Conservation (phyloP, 768 basidiomycete genomes). For the Boletus patriciae region DNA sequence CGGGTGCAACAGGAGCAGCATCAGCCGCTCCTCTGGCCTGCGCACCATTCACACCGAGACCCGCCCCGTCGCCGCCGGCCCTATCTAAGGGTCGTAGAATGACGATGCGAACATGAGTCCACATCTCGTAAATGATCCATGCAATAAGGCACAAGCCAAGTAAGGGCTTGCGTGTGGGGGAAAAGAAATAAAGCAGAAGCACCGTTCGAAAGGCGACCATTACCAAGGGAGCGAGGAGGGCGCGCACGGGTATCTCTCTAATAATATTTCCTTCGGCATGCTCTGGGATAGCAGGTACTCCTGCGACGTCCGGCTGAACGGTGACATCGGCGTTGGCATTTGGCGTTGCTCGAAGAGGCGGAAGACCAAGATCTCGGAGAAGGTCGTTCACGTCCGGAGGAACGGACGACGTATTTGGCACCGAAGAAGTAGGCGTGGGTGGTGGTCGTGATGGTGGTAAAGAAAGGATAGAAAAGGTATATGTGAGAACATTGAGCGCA, state of each 20-base stretch:
- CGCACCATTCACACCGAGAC: slow-evolving; percentile 21
- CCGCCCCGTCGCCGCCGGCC: slow-evolving; percentile 27
- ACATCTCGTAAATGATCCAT: slow-evolving; percentile 77
- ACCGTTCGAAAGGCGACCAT: slow-evolving; percentile 68
- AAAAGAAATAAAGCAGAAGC: slow-evolving; percentile 74
- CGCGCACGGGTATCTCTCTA: slow-evolving; percentile 63
- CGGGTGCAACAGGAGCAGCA: slow-evolving; percentile 27
- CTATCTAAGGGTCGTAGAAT: slow-evolving; percentile 40
- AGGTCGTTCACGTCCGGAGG: slow-evolving; percentile 58
- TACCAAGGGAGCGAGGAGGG: slow-evolving; percentile 62
- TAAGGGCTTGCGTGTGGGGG: slow-evolving; percentile 69
- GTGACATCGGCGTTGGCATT: slow-evolving; percentile 23
- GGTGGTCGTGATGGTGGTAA: slow-evolving; percentile 45
- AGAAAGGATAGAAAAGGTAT: slow-evolving; percentile 55
- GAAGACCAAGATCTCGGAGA: slow-evolving; percentile 65
- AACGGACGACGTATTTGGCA: slow-evolving; percentile 26
- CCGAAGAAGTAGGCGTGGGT: slow-evolving; percentile 29
- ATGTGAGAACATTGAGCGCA: slow-evolving; percentile 41
- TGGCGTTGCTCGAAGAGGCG: slow-evolving; percentile 44
- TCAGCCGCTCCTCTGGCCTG: slow-evolving; percentile 18
- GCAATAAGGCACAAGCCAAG: slow-evolving; percentile 63
- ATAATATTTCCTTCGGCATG: slow-evolving; percentile 37
- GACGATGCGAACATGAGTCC: slow-evolving; percentile 60
- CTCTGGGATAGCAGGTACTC: slow-evolving; percentile 19
- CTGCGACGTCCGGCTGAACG: slow-evolving; percentile 18